A percentile compares a stretch with the other conserved stretches of the same genome.
Evolutionary conservation across 345 rosid genomes (phyloP).

Genomic region (Pistacia vera): DNA sequence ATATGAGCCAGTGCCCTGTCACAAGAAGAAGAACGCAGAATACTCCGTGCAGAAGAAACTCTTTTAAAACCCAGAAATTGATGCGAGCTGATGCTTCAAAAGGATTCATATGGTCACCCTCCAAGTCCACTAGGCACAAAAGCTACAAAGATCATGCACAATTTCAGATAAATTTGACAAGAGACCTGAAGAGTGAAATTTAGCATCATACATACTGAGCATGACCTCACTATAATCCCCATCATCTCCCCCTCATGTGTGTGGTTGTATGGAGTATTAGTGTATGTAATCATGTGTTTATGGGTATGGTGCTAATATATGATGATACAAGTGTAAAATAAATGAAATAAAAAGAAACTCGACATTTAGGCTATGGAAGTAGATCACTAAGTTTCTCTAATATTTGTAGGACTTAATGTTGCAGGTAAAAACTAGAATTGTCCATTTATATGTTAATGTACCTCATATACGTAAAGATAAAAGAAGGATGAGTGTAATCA

Average conservation of each 20-base stretch:
- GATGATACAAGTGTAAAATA: not conserved
- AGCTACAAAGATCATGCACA: slow-evolving; percentile 40
- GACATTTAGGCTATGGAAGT: not conserved
- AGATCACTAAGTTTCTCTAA: not conserved
- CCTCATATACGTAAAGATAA: too few species aligned
- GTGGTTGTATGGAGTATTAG: not conserved
- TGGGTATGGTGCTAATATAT: not conserved
- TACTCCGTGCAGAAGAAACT: slow-evolving; percentile 67
- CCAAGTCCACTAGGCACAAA: slow-evolving; percentile 79
- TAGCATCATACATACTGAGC: not conserved
- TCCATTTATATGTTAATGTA: too few species aligned
- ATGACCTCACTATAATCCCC: not conserved
- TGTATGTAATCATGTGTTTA: not conserved
- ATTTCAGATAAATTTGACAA: not conserved
- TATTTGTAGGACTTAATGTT: too few species aligned
- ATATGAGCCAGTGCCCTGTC: slow-evolving; percentile 87
- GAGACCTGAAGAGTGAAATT: not conserved
- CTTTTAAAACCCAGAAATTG: slow-evolving; percentile 68
- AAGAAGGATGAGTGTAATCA: too few species aligned
- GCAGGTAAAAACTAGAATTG: too few species aligned
- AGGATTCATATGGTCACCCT: slow-evolving; percentile 78
- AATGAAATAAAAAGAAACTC: not conserved
- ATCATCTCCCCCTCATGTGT: not conserved
- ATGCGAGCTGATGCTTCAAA: slow-evolving; percentile 68
- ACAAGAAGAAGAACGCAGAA: slow-evolving; percentile 62